Evolutionary conservation across 371 early-diverging fungal genomes (phyloP), one percentile per base, ranked within the genome.

Genomic region (Mucor mucedo): DNA sequence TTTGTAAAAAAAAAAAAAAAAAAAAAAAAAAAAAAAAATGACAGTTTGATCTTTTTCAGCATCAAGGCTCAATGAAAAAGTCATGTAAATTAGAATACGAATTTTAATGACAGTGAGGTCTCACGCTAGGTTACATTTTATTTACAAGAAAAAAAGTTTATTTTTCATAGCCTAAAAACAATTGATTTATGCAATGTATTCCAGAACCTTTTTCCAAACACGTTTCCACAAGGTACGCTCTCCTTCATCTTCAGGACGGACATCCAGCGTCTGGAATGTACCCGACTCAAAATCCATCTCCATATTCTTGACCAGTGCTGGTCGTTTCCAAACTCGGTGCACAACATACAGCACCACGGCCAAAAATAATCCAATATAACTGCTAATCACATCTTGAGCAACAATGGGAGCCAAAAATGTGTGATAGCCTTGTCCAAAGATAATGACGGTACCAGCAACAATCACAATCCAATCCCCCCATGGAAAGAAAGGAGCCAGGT

Each of bases 401-500:
- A 68, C 58, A 29, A 79, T 82, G 28, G 83, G 84, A 5, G 81
- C 73, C 2, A 78, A 72, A 32, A 84, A 81, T 7, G 80, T 68
- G 28, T 72, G 28, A 60, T 84, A 89, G 0, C 90, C 91, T 65
- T 90, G 90, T 16, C 90, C 90, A 56, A 80, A 77, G 47, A 91
- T 80, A 38, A 92, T 80, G 39, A 90, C 76, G 0, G 73, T 68
- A 47, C 89, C 81, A 45, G 89, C 69, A 29, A 85, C 52, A 55
- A 89, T 79, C 4, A 90, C 84, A 49, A 88, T 79, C 33, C 89
- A 76, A 30, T 91, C 91, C 2, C 89, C 84, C 58, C 80, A 83
- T 0, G 94, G 94, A 71, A 84, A 91, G 33, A 88, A 72, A 1
- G 87, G 84, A 1, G 95, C 85, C 10, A 65, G 69, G 66, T 93